Evolutionary conservation across 1,284 basidiomycete genomes (phyloP).

Genomic region (Pseudozyma hubeiensis): DNA sequence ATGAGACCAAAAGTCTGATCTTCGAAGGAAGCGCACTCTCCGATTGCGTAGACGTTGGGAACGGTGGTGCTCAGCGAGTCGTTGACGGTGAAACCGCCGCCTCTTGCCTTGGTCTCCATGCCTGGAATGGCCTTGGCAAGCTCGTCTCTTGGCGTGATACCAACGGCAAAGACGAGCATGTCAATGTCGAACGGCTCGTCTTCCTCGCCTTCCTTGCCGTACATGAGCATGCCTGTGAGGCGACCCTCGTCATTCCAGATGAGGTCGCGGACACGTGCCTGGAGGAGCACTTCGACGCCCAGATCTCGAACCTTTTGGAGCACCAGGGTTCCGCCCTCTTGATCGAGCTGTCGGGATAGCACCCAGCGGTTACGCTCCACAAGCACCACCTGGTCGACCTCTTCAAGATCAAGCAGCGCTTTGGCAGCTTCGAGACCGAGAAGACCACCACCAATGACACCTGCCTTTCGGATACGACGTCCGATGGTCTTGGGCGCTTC

Average conservation of each 20-base stretch:
- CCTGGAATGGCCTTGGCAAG: slow-evolving; percentile 70
- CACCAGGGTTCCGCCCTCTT: slow-evolving; percentile 78
- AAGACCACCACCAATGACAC: slow-evolving; percentile 79
- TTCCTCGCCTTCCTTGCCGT: slow-evolving; percentile 64
- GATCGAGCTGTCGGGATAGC: slow-evolving; percentile 79
- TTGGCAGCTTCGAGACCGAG: slow-evolving; percentile 81
- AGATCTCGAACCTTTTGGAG: slow-evolving; percentile 77
- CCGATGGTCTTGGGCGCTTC: slow-evolving; percentile 44
- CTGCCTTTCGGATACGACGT: slow-evolving; percentile 68
- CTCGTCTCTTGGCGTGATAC: slow-evolving; percentile 78
- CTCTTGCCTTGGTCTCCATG: slow-evolving; percentile 71
- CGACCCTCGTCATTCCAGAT: slow-evolving; percentile 45
- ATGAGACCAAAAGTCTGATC: slow-evolving; percentile 79
- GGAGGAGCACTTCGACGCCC: slow-evolving; percentile 76
- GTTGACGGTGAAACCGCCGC: slow-evolving; percentile 76
- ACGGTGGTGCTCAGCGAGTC: slow-evolving; percentile 75
- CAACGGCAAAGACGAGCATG: slow-evolving; percentile 66
- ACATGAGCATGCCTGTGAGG: slow-evolving; percentile 58
- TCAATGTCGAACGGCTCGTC: slow-evolving; percentile 66
- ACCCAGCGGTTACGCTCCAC: slow-evolving; percentile 76
- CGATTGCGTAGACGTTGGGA: slow-evolving; percentile 78
- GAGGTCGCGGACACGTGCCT: slow-evolving; percentile 71
- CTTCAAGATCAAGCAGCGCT: slow-evolving; percentile 76
- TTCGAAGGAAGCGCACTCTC: slow-evolving; percentile 80
- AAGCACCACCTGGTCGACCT: slow-evolving; percentile 72